Base-by-base conservation (phyloP, 1,284 basidiomycete genomes). In the Xerocomus nothofagi region DNA sequence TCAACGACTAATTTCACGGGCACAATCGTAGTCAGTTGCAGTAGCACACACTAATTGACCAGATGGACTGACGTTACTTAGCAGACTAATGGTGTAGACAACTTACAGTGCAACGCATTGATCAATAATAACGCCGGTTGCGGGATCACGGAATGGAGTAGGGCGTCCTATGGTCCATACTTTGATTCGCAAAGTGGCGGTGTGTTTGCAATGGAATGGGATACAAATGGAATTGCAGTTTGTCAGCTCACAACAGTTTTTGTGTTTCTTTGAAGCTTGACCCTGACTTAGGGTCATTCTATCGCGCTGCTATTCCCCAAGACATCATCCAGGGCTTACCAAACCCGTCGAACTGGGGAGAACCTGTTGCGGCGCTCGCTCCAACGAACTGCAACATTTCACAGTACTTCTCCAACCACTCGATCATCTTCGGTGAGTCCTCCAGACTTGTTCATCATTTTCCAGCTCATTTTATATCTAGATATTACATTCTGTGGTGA, bases 401-500 rank as follows among this genome's bases (percentile, higher is more conserved):
- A 26, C 60, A 70, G 20, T 77, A 73, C 58, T 89, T 89, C 54
- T 58, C 67, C 17, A 78, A 84, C 56, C 86, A 88, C 54, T 79
- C 77, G 3, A 80, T 88, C 46, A 63, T 87, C 31, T 84, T 84
- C 53, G 79, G 80, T 82, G 43, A 30, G 56, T 47, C 51, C 37
- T 31, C 42, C 32, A 59, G 39, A 44, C 9, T 18, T 41, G 39
- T 33, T 54, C 46, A 40, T 47, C 24, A 9, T 47, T 48, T 20
- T 47, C 20, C 31, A 31, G 20, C 41, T 67, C 26, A 62, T 18
- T 33, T 36, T 39, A 49, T 39, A n/a, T 40, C 33, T 44, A 88
- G 88, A 91, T 65, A 90, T 91, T 54, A 91, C 88, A 10, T 88
- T 90, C 59, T 91, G 88, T 58, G 87, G 85, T 84, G 54, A 70